Evolutionary conservation across 805 yeast species (phyloP).

Genomic region (Naumovozyma castellii): DNA sequence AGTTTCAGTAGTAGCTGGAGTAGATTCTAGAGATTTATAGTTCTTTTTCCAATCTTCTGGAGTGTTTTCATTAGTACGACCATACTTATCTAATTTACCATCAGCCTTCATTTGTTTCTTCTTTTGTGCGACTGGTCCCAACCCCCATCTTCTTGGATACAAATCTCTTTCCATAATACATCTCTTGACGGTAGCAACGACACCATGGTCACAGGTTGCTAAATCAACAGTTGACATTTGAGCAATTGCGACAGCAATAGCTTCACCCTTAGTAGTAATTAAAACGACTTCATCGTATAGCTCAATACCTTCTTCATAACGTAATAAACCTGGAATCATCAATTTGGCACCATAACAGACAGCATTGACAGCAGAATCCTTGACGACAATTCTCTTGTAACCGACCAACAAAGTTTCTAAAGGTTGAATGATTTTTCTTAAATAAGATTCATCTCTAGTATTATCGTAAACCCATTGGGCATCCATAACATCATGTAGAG

Average conservation of each 20-base stretch:
- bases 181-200: slow-evolving; percentile 96
- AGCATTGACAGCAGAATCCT: slow-evolving; percentile 92
- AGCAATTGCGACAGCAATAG: slow-evolving; percentile 95
- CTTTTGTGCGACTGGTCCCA: slow-evolving; percentile 97
- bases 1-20: slow-evolving; percentile 32
- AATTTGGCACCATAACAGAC: slow-evolving; percentile 98
- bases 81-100: slow-evolving; percentile 93
- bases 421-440: slow-evolving; percentile 90
- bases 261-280: slow-evolving; percentile 99
- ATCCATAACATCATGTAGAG: slow-evolving; percentile 93
- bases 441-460: slow-evolving; percentile 91
- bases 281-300: slow-evolving; percentile 94
- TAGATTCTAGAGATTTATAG: slow-evolving; percentile 61
- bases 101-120: slow-evolving; percentile 96
- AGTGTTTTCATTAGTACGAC: slow-evolving; percentile 86
- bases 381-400: slow-evolving; percentile 92
- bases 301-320: slow-evolving; percentile 97
- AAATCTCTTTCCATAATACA: slow-evolving; percentile 99
- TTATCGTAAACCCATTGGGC: slow-evolving; percentile 98
- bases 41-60: slow-evolving; percentile 86
- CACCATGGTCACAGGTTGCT: slow-evolving; percentile 95
- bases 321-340: slow-evolving; percentile 96
- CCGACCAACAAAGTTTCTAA: slow-evolving; percentile 88
- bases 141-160: slow-evolving; percentile 99
- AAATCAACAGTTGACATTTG: slow-evolving; percentile 98